These are phyloP conservation scores for Penicillium frequentans DNA, from an alignment of 2,329 filamentous ascomycete genomes.

Conservation along the genomic window DNA sequence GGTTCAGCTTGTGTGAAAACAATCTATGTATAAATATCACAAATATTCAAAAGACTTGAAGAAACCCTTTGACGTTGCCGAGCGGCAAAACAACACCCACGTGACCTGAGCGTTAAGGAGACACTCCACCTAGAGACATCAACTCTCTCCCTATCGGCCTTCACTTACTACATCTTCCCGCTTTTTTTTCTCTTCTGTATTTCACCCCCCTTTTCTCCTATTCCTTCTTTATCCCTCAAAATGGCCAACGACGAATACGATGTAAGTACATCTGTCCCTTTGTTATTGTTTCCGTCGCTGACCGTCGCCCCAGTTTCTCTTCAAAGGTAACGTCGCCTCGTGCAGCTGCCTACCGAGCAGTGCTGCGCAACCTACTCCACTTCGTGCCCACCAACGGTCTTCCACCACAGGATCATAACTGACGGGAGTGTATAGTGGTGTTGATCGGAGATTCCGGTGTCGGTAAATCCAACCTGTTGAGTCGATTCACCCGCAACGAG, in stretches of 20 bases:
- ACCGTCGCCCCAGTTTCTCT: slow-evolving; percentile 73
- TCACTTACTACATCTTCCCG: slow-evolving; percentile 14
- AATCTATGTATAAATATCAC: not conserved
- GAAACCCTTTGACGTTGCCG: not conserved
- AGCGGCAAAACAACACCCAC: slow-evolving; percentile 14
- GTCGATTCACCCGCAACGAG: slow-evolving; percentile 98
- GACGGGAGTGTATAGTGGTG: slow-evolving; percentile 65
- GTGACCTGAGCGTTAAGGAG: slow-evolving; percentile 24
- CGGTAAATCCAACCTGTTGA: slow-evolving; percentile 99
- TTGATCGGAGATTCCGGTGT: slow-evolving; percentile 99
- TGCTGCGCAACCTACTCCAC: not conserved
- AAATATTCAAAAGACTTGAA: not conserved
- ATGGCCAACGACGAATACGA: slow-evolving; percentile 99
- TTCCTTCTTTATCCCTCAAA: slow-evolving; percentile 25
- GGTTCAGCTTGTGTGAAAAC: not conserved
- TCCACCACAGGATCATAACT: slow-evolving; percentile 6
- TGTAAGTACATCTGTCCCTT: slow-evolving; percentile 60
- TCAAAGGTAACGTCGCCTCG: slow-evolving; percentile 73
- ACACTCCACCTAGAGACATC: slow-evolving; percentile 21
- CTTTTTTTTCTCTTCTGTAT: slow-evolving; percentile 11
- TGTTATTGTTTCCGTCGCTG: slow-evolving; percentile 24
- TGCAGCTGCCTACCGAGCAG: slow-evolving; percentile 18
- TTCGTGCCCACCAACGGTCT: slow-evolving; percentile 12
- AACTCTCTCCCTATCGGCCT: slow-evolving; percentile 20
- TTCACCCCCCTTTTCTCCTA: slow-evolving; percentile 22